A percentile compares a stretch with the other conserved stretches of the same genome.
phyloP scores from a whole-genome alignment of 139 green algal genomes.

The Micromonas pusilla region DNA sequence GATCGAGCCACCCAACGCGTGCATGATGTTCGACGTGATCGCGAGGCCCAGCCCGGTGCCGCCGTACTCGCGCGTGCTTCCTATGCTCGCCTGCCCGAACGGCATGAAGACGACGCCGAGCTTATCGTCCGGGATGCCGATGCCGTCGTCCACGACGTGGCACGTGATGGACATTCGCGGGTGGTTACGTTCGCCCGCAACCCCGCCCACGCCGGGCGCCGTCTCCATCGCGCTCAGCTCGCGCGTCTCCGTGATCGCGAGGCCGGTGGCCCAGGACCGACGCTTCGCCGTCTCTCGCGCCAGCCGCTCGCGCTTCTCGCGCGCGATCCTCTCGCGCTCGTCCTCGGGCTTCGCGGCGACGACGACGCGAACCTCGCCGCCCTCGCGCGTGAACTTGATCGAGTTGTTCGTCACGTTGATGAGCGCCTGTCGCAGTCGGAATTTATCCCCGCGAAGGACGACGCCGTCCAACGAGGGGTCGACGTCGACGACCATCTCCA shows the following conservation, averaged over 20 bases:
- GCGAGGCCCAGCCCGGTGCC: constrained; percentile 60
- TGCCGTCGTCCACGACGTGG: constrained; percentile 8
- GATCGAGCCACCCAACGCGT: not conserved
- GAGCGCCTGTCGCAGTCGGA: constrained; percentile 60
- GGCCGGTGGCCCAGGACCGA: too few species aligned
- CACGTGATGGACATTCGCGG: not conserved
- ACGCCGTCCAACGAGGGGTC: not conserved
- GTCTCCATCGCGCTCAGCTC: too few species aligned
- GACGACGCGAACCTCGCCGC: constrained; percentile 52
- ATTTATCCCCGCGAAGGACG: constrained; percentile 2
- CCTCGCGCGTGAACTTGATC: constrained; percentile 76
- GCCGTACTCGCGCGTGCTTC: constrained; percentile 42
- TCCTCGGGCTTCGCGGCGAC: not conserved
- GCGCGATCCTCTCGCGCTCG: too few species aligned
- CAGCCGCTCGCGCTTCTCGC: too few species aligned
- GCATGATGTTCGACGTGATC: constrained; percentile 66
- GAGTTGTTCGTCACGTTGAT: constrained; percentile 80
- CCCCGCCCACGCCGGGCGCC: too few species aligned
- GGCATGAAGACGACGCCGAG: constrained; percentile 8
- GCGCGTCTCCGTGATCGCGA: too few species aligned
- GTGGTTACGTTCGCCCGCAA: too few species aligned
- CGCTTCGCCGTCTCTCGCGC: too few species aligned
- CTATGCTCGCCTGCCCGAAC: constrained; percentile 40
- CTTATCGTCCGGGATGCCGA: constrained; percentile 9
- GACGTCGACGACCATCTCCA: constrained; percentile 58